These are phyloP conservation scores for Nissolia schottii DNA, from an alignment of 306 rosid genomes.

Conservation along the genomic window DNA sequence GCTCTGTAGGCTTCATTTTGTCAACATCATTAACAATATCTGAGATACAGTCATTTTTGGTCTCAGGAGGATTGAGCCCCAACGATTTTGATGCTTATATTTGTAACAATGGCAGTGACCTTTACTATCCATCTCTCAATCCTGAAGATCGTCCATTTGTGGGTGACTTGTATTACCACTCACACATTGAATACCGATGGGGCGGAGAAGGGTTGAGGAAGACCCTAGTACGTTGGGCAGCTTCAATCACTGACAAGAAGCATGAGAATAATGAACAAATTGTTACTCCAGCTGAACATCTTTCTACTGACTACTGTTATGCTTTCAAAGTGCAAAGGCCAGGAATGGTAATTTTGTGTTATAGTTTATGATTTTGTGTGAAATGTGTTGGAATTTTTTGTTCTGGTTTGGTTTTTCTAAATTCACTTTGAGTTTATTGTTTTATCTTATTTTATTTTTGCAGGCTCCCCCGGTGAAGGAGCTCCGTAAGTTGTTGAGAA, in stretches of 20 bases:
- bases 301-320: constrained; percentile 93
- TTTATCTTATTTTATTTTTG: not conserved
- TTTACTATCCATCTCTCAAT: constrained; percentile 80
- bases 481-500: constrained; percentile 78
- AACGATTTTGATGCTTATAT: constrained; percentile 93
- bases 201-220: constrained; percentile 99
- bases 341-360: constrained; percentile 56
- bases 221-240: constrained; percentile 86
- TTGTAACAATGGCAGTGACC: constrained; percentile 98
- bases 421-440: not conserved
- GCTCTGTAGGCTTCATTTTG: constrained; percentile 86
- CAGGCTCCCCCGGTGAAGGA: constrained; percentile 88
- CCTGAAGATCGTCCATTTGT: constrained; percentile 78
- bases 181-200: constrained; percentile 95
- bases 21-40: constrained; percentile 83
- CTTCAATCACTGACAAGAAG: constrained; percentile 59
- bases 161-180: constrained; percentile 95
- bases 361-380: constrained; percentile 12
- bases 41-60: constrained; percentile 80
- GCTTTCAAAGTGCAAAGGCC: constrained; percentile 70
- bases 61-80: constrained; percentile 71
- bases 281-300: constrained; percentile 69
- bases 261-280: constrained; percentile 43
- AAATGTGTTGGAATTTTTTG: constrained; percentile 17
- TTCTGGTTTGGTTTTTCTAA: not conserved